Base-by-base conservation (phyloP, 2,329 filamentous ascomycete species). In the Beauveria sp. region DNA sequence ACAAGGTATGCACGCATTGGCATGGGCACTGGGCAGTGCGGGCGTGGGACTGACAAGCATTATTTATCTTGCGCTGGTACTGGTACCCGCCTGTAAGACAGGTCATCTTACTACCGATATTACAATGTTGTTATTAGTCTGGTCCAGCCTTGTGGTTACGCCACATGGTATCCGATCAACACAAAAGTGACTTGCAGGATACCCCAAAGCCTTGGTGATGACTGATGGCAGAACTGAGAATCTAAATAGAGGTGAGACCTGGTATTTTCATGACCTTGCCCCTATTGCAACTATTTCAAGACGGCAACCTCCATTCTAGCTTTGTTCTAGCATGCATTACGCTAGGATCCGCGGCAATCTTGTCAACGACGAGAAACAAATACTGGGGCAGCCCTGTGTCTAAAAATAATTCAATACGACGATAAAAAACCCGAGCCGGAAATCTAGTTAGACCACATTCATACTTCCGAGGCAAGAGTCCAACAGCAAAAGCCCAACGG, bases 391-490 rank as follows among this genome's bases (percentile, higher is more conserved):
- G 28, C 10, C 30, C 10, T 47, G 45, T 22, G 49, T 50, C 55
- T 58, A 58, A 58, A 50, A 58, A 58, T 58, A 58, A 42, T n/a
- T 34, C 12, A 50, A 50, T 24, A 47, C 45, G 18, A 22, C 30
- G 24, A 12, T 20, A 58, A 18, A 49, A 38, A 9, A 26, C 16
- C 18, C 22, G 22, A 49, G 22, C 14, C 22, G 8, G 46, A 49
- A 49, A 49, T 52, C n/a, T 52, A n/a, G n/a, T n/a, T n/a, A 52
- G 28, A 52, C 50, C 30, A 14, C 18, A 16, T 8, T 30, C 8
- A 43, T 43, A 18, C 22, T n/a, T 7, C 22, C 22, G 16, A 49
- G 10, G 28, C 30, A 38, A 20, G 18, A 40, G 30, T 34, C n/a
- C 43, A 22, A 46, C 43, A 34, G 3, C 30, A 34, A 30, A 9